Evolutionary conservation across 768 basidiomycete genomes (phyloP).

Genomic region (Clitopilus passeckerianus): DNA sequence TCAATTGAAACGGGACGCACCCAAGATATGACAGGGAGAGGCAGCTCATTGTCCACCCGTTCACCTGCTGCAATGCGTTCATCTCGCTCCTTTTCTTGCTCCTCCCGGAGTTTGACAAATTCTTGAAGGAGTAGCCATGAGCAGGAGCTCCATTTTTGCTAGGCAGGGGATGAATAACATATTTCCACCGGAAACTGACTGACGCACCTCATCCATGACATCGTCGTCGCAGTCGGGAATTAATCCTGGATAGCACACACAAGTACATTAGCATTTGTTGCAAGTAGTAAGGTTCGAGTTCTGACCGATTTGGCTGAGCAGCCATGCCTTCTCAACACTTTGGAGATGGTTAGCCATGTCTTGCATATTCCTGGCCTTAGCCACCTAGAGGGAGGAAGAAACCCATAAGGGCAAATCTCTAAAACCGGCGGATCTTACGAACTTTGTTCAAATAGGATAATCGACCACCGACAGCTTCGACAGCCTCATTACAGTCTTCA

Average conservation of each 20-base stretch:
- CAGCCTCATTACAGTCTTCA: slow-evolving; percentile 37
- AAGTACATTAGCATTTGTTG: background rate
- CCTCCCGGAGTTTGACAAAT: slow-evolving; percentile 58
- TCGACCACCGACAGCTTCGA: slow-evolving; percentile 71
- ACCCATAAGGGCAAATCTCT: background rate
- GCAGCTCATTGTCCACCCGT: slow-evolving; percentile 32
- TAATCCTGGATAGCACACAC: slow-evolving; percentile 32
- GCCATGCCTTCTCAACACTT: slow-evolving; percentile 73
- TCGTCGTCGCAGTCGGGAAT: slow-evolving; percentile 83
- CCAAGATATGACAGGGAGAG: slow-evolving; percentile 61
- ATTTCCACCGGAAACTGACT: background rate
- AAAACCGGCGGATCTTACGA: background rate
- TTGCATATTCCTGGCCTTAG: slow-evolving; percentile 57
- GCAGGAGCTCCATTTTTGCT: slow-evolving; percentile 82
- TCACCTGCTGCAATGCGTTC: slow-evolving; percentile 32
- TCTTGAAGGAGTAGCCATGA: slow-evolving; percentile 75
- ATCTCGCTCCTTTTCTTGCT: slow-evolving; percentile 39
- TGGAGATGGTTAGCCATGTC: slow-evolving; percentile 62
- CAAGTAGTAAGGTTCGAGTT: background rate
- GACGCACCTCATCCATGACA: slow-evolving; percentile 79
- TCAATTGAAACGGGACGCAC: slow-evolving; percentile 24
- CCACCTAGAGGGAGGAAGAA: slow-evolving; percentile 27
- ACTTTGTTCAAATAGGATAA: slow-evolving; percentile 72
- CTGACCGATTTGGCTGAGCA: slow-evolving; percentile 69
- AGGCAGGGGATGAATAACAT: background rate